These are phyloP conservation scores for Aegilops tauschii DNA, from an alignment of 176 grass and related monocot species.

Conservation along the genomic window DNA sequence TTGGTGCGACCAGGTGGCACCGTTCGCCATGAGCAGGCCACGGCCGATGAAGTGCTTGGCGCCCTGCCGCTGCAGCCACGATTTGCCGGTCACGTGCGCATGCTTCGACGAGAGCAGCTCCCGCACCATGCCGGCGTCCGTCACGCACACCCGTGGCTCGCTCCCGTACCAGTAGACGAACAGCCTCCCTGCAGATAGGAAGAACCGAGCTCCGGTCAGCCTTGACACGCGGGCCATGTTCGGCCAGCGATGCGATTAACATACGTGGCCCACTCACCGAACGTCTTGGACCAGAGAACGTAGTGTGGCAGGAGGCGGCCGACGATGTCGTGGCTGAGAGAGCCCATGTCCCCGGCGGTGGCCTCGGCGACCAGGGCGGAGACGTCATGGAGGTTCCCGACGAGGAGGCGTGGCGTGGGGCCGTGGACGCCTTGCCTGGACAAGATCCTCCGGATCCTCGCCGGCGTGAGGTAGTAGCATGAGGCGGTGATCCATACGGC, in stretches of 20 bases:
- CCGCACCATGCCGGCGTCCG: slow-evolving; percentile 75
- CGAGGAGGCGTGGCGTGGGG: slow-evolving; percentile 49
- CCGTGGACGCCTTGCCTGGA: slow-evolving; percentile 61
- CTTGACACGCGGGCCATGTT: neutral
- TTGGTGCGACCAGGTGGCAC: slow-evolving; percentile 79
- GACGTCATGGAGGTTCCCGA: slow-evolving; percentile 71
- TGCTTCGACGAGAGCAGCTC: slow-evolving; percentile 87
- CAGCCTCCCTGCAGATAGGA: slow-evolving; percentile 35
- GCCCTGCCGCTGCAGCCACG: slow-evolving; percentile 82
- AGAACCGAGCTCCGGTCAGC: neutral
- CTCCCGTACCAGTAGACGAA: slow-evolving; percentile 96
- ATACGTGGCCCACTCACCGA: slow-evolving; percentile 38
- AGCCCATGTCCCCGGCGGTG: slow-evolving; percentile 65
- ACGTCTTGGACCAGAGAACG: slow-evolving; percentile 66
- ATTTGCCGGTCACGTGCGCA: slow-evolving; percentile 70
- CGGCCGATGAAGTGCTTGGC: slow-evolving; percentile 78
- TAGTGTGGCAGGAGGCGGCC: slow-evolving; percentile 87
- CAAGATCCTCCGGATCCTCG: slow-evolving; percentile 55
- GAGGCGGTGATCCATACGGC: slow-evolving; percentile 60
- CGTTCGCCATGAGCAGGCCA: slow-evolving; percentile 90
- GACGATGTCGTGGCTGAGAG: slow-evolving; percentile 77
- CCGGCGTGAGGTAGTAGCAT: slow-evolving; percentile 70
- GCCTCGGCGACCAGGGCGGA: slow-evolving; percentile 49
- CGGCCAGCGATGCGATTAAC: neutral
- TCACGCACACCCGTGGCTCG: slow-evolving; percentile 90